Conservation (phyloP, 2,329 filamentous ascomycete genomes). For the Cadophora luteo-olivacea region DNA sequence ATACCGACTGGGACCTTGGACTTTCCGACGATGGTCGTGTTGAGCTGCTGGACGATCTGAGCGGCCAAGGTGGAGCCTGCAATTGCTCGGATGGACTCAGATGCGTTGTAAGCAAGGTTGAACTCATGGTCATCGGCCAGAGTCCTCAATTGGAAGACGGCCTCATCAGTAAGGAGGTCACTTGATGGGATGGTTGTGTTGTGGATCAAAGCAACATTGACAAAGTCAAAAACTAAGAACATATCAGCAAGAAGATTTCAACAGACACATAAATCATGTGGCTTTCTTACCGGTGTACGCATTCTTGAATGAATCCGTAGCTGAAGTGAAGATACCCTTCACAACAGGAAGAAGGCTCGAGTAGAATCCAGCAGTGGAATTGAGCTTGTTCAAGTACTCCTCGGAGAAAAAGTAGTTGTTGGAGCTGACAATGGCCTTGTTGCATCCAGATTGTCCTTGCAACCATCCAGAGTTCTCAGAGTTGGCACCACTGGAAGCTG, state of each 20-base stretch:
- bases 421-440: constrained; percentile 59
- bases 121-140: constrained; percentile 83
- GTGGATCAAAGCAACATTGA: constrained; percentile 67
- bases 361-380: constrained; percentile 66
- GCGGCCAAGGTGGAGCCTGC: constrained; percentile 63
- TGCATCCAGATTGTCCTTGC: constrained; percentile 63
- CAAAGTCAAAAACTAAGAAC: constrained; percentile 60
- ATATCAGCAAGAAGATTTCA: constrained; percentile 13
- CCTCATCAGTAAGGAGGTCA: constrained; percentile 63
- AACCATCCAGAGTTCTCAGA: constrained; percentile 64
- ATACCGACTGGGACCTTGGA: constrained; percentile 55
- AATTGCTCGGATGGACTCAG: constrained; percentile 68
- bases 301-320: constrained; percentile 61
- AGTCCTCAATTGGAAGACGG: constrained; percentile 68
- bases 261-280: constrained; percentile 11
- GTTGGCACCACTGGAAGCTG: constrained; percentile 58
- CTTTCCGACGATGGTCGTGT: constrained; percentile 54
- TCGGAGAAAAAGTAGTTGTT: constrained; percentile 59
- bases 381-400: constrained; percentile 53
- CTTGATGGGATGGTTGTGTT: constrained; percentile 64
- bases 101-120: constrained; percentile 81
- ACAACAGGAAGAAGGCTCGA: constrained; percentile 59
- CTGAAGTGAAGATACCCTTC: constrained; percentile 56
- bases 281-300: constrained; percentile 62
- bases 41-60: constrained; percentile 58